phyloP scores from a whole-genome alignment of 2,329 filamentous ascomycete genomes.

The Pestalotiopsis sp. region DNA sequence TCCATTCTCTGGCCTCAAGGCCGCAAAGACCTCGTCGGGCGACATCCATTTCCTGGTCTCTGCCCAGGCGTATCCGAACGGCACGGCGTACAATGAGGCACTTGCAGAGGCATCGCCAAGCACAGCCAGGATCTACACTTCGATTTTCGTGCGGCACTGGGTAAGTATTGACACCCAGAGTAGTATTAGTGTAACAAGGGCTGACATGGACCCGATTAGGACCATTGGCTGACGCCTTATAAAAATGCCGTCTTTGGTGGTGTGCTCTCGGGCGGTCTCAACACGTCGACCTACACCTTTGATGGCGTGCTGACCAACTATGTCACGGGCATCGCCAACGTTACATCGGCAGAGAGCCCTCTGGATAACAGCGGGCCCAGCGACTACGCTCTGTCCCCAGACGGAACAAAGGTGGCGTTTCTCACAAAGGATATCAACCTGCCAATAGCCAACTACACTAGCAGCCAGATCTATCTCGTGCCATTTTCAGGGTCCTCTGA shows the following conservation, averaged over 20 bases:
- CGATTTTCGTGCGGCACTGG: constrained; percentile 63
- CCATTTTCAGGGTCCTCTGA: constrained; percentile 32
- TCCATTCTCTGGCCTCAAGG: constrained; percentile 41
- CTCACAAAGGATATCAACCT: constrained; percentile 58
- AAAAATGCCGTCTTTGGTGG: constrained; percentile 64
- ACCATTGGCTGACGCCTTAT: constrained; percentile 55
- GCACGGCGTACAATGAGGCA: constrained; percentile 58
- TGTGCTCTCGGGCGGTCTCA: constrained; percentile 38
- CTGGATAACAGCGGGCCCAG: constrained; percentile 56
- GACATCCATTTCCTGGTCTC: constrained; percentile 44
- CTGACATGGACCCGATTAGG: constrained; percentile 25
- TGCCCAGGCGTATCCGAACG: constrained; percentile 58
- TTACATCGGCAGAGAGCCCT: constrained; percentile 43
- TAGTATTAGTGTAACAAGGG: neutral
- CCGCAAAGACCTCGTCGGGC: constrained; percentile 30
- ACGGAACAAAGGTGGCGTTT: constrained; percentile 51
- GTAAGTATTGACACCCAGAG: constrained; percentile 18
- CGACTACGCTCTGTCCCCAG: constrained; percentile 59
- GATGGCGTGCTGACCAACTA: constrained; percentile 35
- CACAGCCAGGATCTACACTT: constrained; percentile 57
- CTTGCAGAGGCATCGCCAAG: constrained; percentile 47
- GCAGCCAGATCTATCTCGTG: constrained; percentile 36
- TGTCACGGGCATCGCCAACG: constrained; percentile 35
- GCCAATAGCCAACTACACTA: constrained; percentile 57
- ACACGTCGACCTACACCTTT: constrained; percentile 28